phyloP scores from a whole-genome alignment of 805 yeast genomes.

The Metschnikowia lochheadii region DNA sequence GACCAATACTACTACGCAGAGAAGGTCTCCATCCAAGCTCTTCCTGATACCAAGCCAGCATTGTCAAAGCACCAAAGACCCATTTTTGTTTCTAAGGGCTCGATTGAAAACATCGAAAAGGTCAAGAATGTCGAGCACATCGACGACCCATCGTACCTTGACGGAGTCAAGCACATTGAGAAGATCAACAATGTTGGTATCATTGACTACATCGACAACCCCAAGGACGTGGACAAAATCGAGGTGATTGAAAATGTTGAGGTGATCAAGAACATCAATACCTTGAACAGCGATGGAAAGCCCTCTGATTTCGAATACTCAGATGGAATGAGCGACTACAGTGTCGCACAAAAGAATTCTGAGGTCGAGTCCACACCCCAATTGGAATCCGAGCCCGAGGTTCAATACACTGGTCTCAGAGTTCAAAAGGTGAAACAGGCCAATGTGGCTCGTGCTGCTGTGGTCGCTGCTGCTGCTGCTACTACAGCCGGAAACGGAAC shows the following conservation, averaged over 20 bases:
- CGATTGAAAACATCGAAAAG: neutral
- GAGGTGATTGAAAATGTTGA: neutral
- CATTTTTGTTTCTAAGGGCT: neutral
- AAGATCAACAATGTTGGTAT: neutral
- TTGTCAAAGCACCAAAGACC: constrained; percentile 1
- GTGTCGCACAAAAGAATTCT: neutral
- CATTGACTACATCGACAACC: neutral
- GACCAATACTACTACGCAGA: neutral
- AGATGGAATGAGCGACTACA: neutral
- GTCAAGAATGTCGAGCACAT: constrained; percentile 1
- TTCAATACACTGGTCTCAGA: neutral
- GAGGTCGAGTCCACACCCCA: neutral
- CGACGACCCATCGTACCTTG: neutral
- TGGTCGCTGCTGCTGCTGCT: neutral
- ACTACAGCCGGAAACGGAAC: neutral
- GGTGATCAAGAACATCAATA: neutral
- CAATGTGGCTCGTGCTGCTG: neutral
- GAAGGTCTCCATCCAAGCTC: neutral
- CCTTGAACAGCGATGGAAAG: neutral
- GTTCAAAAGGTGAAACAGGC: constrained; percentile 1
- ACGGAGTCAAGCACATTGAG: neutral
- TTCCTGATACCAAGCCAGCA: neutral
- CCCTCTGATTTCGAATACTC: neutral
- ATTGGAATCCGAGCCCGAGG: neutral
- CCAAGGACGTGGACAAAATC: neutral